Conservation (phyloP, 208 protist genomes). For the Phytomonas sp. region DNA sequence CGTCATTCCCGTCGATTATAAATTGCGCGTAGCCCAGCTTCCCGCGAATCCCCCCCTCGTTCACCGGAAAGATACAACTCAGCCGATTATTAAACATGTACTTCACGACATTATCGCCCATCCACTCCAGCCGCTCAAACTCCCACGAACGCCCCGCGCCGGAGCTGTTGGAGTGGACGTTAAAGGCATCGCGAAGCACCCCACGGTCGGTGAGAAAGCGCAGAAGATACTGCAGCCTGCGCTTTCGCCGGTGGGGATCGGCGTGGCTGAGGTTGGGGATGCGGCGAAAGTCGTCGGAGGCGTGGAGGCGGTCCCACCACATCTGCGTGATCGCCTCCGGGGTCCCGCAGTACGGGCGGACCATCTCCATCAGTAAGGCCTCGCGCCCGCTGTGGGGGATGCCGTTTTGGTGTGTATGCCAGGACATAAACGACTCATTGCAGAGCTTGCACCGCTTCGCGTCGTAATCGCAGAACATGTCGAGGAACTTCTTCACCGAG, state of each 20-base stretch:
- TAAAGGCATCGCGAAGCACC: constrained; percentile 66
- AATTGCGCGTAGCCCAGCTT: constrained; percentile 69
- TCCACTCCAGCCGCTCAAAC: constrained; percentile 84
- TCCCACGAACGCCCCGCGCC: constrained; percentile 61
- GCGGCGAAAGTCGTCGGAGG: constrained; percentile 33
- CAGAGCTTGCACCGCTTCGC: constrained; percentile 77
- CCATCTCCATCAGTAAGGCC: constrained; percentile 68
- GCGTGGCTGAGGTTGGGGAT: constrained; percentile 64
- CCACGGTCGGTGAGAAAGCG: constrained; percentile 64
- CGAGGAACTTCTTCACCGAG: constrained; percentile 45
- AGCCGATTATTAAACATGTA: constrained; percentile 76
- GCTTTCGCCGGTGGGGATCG: constrained; percentile 60
- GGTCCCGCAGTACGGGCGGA: constrained; percentile 72
- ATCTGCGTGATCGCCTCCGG: constrained; percentile 66
- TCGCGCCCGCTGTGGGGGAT: constrained; percentile 71
- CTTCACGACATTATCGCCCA: constrained; percentile 86
- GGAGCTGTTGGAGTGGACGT: constrained; percentile 22
- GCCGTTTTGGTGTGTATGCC: constrained; percentile 48
- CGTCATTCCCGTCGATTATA: constrained; percentile 86
- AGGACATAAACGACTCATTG: constrained; percentile 75
- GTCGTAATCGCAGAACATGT: constrained; percentile 76
- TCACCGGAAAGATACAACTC: constrained; percentile 49
- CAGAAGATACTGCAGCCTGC: constrained; percentile 69
- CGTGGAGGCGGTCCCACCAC: constrained; percentile 63
- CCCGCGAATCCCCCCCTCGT: constrained; percentile 60